These are phyloP conservation scores for Phoenix roebelenii DNA, from an alignment of 176 grass and related monocot genomes.

Conservation along the genomic window DNA sequence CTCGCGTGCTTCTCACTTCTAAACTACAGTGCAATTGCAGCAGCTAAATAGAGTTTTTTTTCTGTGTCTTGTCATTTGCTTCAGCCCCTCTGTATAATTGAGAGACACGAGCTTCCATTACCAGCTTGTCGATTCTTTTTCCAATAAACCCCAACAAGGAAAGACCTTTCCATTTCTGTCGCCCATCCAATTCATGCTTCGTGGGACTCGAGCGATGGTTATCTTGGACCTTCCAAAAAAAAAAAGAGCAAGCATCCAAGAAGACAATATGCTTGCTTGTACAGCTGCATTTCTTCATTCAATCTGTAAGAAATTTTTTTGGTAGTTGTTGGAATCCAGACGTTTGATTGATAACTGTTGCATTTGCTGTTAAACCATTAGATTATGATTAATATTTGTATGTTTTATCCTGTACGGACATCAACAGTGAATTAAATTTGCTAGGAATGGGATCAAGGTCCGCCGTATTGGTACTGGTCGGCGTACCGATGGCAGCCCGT, in stretches of 20 bases:
- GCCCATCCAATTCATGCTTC: no score
- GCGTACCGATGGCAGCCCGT: no score
- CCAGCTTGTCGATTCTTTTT: background rate
- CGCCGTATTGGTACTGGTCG: no score
- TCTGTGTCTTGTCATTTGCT: no score
- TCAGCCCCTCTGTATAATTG: conserved; percentile 3
- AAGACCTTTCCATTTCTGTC: no score
- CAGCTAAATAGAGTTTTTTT: conserved; percentile 23
- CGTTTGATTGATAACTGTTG: background rate
- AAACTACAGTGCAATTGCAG: conserved; percentile 40
- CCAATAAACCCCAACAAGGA: conserved; percentile 13
- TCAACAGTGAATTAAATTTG: no score
- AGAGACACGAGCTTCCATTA: background rate
- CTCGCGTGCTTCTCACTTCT: conserved; percentile 37
- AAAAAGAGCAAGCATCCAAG: background rate
- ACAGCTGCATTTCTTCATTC: conserved; percentile 93
- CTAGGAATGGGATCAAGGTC: no score
- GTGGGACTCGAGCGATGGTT: no score
- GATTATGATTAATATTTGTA: no score
- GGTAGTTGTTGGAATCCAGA: background rate
- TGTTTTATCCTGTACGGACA: no score
- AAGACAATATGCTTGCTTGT: conserved; percentile 40
- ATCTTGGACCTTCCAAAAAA: no score
- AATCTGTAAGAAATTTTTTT: conserved; percentile 76
- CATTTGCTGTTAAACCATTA: background rate